Evolutionary conservation across 129 eudicot genomes (phyloP).

Genomic region (Smallanthus sonchifolius): DNA sequence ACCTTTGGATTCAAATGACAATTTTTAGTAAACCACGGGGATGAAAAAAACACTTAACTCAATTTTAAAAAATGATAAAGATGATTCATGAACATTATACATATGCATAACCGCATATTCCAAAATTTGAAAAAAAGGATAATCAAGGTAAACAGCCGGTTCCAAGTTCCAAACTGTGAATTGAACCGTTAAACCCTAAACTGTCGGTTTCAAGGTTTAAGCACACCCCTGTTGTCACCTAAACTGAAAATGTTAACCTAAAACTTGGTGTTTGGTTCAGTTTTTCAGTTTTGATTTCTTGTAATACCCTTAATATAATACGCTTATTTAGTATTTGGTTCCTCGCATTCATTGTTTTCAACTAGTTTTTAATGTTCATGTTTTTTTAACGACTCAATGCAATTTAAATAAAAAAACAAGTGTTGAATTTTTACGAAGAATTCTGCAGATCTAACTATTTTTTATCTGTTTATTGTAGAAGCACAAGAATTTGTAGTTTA

Average conservation of each 20-base stretch:
- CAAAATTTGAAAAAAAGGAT: no score
- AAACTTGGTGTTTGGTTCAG: background rate
- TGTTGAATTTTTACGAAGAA: background rate
- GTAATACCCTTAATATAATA: background rate
- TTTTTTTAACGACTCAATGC: background rate
- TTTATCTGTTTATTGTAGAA: slow-evolving; percentile 15
- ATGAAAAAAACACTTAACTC: no score
- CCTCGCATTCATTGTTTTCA: background rate
- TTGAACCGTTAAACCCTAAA: no score
- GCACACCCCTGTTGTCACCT: background rate
- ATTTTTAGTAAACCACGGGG: no score
- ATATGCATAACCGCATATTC: no score
- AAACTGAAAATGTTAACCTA: background rate
- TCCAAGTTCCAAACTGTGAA: no score
- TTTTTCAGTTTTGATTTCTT: background rate
- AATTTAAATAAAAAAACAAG: background rate
- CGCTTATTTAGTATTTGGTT: background rate
- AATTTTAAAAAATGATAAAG: no score
- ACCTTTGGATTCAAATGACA: no score
- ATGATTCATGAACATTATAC: no score
- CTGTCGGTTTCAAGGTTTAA: no score
- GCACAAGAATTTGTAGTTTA: slow-evolving; percentile 24
- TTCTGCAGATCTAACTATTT: background rate
- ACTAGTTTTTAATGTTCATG: background rate
- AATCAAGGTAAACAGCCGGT: no score